Evolutionary conservation across 1,284 basidiomycete species (phyloP), one percentile per base, ranked within the genome.

Genomic region (Marasmius fiardii): DNA sequence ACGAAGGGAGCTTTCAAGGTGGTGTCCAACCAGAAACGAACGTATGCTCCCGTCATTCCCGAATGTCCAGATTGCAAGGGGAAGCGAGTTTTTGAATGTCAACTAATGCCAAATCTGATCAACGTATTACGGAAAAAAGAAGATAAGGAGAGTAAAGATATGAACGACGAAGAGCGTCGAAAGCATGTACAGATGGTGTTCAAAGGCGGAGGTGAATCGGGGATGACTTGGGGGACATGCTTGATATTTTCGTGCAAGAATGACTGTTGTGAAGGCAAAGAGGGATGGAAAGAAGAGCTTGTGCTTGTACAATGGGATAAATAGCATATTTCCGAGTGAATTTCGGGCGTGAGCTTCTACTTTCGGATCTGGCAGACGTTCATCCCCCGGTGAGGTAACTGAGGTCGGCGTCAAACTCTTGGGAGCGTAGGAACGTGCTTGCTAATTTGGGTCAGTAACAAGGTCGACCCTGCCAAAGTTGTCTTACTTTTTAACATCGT

Each of bases 41-140:
- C 71, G 1, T 88, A 83, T 65, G 68, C 74, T 55, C 67, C 77
- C 26, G 77, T 84, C 0, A 60, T 58, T n/a, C 51, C 44, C 18
- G 50, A 67, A 0, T 94, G 92, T 65, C 74, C 81, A 1, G 63
- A 70, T 20, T 94, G 92, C 70, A 71, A 74, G 43, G 73, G 78
- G 5, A 72, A 68, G 43, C 80, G 90, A 11, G 76, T 85, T 7
- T 94, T 93, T 68, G 92, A 94, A 66, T 91, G 86, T 63, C 92
- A 94, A 66, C 71, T 93, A 39, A 93, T 93, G 90, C 91, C 91
- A 1, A 92, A 93, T 67, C 71, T 93, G 45, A 90, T 93, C 68
- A 91, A 89, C 57, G 71, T 90, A 6, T 74, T 92, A 31, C 74
- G 76, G 55, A 63, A 63, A 37, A 64, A 65, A 31, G 62, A 64